A percentile compares a stretch with the other conserved stretches of the same genome.
Conservation (phyloP, 2,329 filamentous ascomycete species). For the Ambrosiella cleistominuta region DNA sequence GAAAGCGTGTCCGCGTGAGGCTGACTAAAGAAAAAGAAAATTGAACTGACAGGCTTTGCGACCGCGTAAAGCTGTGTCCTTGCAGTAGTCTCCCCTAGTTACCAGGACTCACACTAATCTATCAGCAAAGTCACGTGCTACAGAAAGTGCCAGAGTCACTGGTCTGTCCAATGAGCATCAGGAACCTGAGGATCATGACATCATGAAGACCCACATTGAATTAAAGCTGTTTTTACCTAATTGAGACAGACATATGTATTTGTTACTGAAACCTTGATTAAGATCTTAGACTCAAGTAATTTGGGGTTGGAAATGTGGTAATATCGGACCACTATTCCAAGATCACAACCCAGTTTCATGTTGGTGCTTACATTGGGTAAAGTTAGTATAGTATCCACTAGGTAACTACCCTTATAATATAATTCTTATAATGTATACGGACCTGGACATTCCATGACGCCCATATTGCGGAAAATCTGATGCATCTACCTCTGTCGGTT, state of each 20-base stretch:
- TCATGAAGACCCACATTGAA: slow-evolving; percentile 1
- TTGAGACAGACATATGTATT: neutral
- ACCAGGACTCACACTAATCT: slow-evolving; percentile 1
- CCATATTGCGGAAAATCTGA: neutral
- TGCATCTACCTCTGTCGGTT: neutral
- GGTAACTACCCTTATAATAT: no score
- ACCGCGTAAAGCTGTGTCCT: slow-evolving; percentile 6
- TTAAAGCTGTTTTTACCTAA: neutral
- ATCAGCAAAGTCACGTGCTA: slow-evolving; percentile 7
- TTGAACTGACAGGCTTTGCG: neutral
- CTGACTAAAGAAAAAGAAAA: slow-evolving; percentile 5
- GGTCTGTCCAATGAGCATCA: neutral
- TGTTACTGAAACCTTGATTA: neutral
- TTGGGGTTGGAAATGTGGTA: no score
- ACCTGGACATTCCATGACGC: neutral
- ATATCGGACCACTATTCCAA: neutral
- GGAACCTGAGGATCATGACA: neutral
- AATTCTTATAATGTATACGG: neutral
- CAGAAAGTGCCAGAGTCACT: neutral
- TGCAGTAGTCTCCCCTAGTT: neutral
- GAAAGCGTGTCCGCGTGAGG: neutral
- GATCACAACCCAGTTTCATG: no score
- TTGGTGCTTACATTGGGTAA: neutral
- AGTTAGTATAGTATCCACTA: no score
- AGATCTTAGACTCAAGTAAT: no score